These are phyloP conservation scores for Falciphora oryzae DNA, from an alignment of 2,329 filamentous ascomycete species.

Conservation along the genomic window DNA sequence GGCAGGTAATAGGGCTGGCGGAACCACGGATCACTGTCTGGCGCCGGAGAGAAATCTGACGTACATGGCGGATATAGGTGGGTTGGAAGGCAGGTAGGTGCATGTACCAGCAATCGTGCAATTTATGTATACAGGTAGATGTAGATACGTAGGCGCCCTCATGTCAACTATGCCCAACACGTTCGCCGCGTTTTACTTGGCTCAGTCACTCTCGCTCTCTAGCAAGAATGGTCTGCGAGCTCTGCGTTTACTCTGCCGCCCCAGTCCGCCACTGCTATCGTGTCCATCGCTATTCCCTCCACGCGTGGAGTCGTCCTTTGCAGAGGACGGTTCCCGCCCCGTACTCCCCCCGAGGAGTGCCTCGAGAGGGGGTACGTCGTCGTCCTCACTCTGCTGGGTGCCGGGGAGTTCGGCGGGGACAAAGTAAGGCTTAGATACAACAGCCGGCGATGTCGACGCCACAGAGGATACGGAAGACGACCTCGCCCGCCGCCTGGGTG, in stretches of 20 bases:
- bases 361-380: conserved; percentile 5
- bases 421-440: conserved; percentile 6
- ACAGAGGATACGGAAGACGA: background rate
- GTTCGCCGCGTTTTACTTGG: conserved; percentile 1
- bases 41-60: background rate
- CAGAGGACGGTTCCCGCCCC: background rate
- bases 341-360: background rate
- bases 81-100: background rate
- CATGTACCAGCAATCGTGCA: background rate
- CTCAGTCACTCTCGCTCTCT: background rate
- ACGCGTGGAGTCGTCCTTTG: background rate
- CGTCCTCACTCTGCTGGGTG: conserved; percentile 8
- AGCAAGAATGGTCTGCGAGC: background rate
- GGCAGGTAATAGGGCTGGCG: background rate
- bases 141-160: background rate
- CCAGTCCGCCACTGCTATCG: background rate
- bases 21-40: background rate
- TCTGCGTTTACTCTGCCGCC: background rate
- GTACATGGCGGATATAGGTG: no score
- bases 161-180: background rate
- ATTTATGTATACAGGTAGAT: background rate
- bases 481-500: background rate
- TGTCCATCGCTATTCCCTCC: background rate
- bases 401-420: conserved; percentile 4
- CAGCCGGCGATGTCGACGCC: background rate